Percentiles rank a stretch among this genome's conserved stretches.
Evolutionary conservation across 148 eudicot species (phyloP).

Genomic region (Limonium bicolor): DNA sequence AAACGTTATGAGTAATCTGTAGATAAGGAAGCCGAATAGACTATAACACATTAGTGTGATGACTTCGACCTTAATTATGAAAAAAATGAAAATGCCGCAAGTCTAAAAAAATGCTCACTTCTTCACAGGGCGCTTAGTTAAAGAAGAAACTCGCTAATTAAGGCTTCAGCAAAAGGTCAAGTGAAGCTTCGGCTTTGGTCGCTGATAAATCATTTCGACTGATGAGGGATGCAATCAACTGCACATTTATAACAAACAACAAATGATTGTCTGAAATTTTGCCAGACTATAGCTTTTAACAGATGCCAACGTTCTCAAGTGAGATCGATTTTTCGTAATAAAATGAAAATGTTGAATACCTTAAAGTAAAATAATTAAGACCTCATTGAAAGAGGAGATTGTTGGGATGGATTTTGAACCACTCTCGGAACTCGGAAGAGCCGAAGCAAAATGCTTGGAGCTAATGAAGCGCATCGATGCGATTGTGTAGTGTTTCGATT

Average conservation of each 20-base stretch:
- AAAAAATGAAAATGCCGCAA: no score
- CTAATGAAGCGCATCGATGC: background rate
- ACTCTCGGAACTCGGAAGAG: conserved; percentile 12
- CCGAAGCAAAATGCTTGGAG: conserved; percentile 2
- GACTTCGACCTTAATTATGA: no score
- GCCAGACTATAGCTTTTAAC: no score
- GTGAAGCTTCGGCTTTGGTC: conserved; percentile 54
- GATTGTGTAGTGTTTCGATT: background rate
- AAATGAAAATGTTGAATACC: no score
- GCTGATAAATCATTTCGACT: conserved; percentile 49
- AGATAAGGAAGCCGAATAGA: no score
- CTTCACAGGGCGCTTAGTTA: conserved; percentile 88
- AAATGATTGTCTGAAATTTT: no score
- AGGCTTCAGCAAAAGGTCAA: conserved; percentile 57
- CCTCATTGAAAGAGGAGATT: conserved; percentile 35
- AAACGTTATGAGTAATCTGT: no score
- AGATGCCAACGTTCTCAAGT: no score
- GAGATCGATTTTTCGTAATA: no score
- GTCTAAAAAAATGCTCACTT: conserved; percentile 42
- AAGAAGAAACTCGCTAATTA: conserved; percentile 90
- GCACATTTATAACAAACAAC: conserved; percentile 1
- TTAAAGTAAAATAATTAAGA: no score
- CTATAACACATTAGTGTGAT: no score
- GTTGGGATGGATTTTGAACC: conserved; percentile 7
- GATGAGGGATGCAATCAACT: conserved; percentile 74